Evolutionary conservation across 2,329 filamentous ascomycete species (phyloP).

Genomic region (Alternaria tenuissima): DNA sequence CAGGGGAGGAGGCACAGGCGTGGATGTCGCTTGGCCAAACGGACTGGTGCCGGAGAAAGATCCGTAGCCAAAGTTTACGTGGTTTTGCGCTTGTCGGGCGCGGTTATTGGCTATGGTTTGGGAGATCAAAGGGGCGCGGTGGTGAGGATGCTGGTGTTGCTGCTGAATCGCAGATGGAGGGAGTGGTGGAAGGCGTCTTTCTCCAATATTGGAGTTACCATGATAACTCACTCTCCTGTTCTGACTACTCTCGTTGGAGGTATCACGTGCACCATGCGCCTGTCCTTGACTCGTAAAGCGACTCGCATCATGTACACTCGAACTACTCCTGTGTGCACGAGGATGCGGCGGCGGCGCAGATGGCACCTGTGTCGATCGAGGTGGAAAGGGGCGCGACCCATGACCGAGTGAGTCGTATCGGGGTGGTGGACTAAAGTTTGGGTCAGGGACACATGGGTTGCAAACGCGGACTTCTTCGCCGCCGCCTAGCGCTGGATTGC

Average conservation of each 20-base stretch:
- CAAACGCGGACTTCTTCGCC: slow-evolving; percentile 75
- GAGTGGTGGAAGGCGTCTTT: slow-evolving; percentile 37
- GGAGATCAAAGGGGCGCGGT: slow-evolving; percentile 21
- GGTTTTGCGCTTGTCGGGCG: slow-evolving; percentile 13
- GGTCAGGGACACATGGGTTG: slow-evolving; percentile 77
- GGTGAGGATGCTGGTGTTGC: slow-evolving; percentile 15
- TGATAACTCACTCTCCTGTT: slow-evolving; percentile 38
- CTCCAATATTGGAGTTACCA: slow-evolving; percentile 27
- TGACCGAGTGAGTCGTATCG: slow-evolving; percentile 42
- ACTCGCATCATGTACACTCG: slow-evolving; percentile 29
- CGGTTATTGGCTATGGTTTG: slow-evolving; percentile 13
- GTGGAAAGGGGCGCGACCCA: slow-evolving; percentile 11
- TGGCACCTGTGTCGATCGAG: slow-evolving; percentile 18
- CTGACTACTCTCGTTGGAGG: slow-evolving; percentile 27
- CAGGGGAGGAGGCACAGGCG: slow-evolving; percentile 20
- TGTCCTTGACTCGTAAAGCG: slow-evolving; percentile 28
- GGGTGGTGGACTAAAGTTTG: slow-evolving; percentile 68
- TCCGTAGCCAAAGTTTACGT: slow-evolving; percentile 16
- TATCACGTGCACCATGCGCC: slow-evolving; percentile 28
- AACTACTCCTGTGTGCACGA: slow-evolving; percentile 31
- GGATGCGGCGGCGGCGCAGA: slow-evolving; percentile 22
- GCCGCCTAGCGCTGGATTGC: slow-evolving; percentile 65
- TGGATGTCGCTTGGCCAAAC: slow-evolving; percentile 25
- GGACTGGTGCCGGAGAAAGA: slow-evolving; percentile 27
- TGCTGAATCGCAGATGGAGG: slow-evolving; percentile 20